phyloP scores from a whole-genome alignment of 2,329 filamentous ascomycete species.

The Monilinia polystroma region DNA sequence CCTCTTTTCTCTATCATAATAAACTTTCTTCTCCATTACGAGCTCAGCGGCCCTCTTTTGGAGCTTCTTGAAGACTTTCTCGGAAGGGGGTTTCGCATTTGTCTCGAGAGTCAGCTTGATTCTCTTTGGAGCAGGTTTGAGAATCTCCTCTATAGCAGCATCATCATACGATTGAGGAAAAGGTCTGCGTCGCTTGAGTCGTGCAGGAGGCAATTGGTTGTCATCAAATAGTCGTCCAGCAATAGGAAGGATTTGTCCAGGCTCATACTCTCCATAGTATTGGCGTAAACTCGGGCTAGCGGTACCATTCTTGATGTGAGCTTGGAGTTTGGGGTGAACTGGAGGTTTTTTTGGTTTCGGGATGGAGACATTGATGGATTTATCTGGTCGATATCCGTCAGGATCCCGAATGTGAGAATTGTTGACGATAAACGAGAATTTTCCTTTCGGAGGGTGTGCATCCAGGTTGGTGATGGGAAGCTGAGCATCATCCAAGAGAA shows the following conservation, averaged over 20 bases:
- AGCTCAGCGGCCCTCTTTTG: background rate
- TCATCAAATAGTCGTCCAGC: slow-evolving; percentile 27
- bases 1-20: background rate
- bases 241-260: slow-evolving; percentile 27
- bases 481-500: slow-evolving; percentile 26
- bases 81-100: background rate
- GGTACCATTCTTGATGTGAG: slow-evolving; percentile 32
- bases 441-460: slow-evolving; percentile 5
- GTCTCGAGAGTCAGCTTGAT: background rate
- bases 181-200: slow-evolving; percentile 10
- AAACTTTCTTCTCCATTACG: background rate
- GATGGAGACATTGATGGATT: background rate
- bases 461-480: slow-evolving; percentile 5
- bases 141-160: background rate
- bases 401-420: background rate
- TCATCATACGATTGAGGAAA: slow-evolving; percentile 8
- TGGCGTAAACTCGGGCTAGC: slow-evolving; percentile 19
- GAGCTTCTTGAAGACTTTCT: background rate
- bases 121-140: slow-evolving; percentile 12
- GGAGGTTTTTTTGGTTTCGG: background rate
- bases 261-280: slow-evolving; percentile 30
- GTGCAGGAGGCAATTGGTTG: slow-evolving; percentile 6
- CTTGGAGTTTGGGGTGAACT: slow-evolving; percentile 33
- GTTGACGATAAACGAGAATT: slow-evolving; percentile 12
- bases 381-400: slow-evolving; percentile 6